Percentiles rank a stretch among this genome's conserved stretches.
phyloP scores from a whole-genome alignment of 768 basidiomycete genomes.

The Mycena venus region DNA sequence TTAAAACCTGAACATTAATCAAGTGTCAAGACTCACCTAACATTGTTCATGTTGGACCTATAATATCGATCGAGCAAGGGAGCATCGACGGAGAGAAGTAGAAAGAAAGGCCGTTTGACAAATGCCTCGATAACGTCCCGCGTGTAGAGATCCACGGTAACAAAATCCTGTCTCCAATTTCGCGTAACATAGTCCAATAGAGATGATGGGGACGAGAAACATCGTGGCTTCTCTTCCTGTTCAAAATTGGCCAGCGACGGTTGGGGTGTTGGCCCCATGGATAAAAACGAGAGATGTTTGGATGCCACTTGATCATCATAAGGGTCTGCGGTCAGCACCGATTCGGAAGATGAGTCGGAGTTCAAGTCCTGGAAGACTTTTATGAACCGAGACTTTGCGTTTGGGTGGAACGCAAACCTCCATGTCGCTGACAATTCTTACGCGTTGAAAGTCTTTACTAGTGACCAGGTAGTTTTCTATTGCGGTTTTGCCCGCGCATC shows the following conservation, averaged over 20 bases:
- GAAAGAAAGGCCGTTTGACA: slow-evolving; percentile 89
- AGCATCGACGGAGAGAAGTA: slow-evolving; percentile 87
- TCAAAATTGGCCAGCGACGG: slow-evolving; percentile 35
- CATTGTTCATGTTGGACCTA: slow-evolving; percentile 63
- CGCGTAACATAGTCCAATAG: slow-evolving; percentile 83
- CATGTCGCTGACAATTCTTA: slow-evolving; percentile 51
- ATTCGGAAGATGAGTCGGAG: slow-evolving; percentile 28
- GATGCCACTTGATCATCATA: slow-evolving; percentile 19
- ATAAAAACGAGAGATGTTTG: slow-evolving; percentile 57
- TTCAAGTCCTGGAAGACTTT: slow-evolving; percentile 25
- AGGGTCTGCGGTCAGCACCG: slow-evolving; percentile 19
- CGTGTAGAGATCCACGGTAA: slow-evolving; percentile 80
- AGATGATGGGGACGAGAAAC: slow-evolving; percentile 61
- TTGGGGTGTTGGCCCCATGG: slow-evolving; percentile 50
- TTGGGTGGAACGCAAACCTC: slow-evolving; percentile 27
- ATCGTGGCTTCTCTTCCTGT: slow-evolving; percentile 33
- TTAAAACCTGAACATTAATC: not conserved
- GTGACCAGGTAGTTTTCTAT: slow-evolving; percentile 72
- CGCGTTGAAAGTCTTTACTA: slow-evolving; percentile 69
- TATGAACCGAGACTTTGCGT: slow-evolving; percentile 7
- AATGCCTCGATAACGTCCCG: slow-evolving; percentile 74
- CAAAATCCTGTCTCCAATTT: slow-evolving; percentile 85
- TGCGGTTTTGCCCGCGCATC: slow-evolving; percentile 67
- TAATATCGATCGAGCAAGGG: slow-evolving; percentile 79
- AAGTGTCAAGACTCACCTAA: slow-evolving; percentile 43